Base-by-base conservation (phyloP, 176 grass and related monocot species). In the Bonia amplexicaulis region DNA sequence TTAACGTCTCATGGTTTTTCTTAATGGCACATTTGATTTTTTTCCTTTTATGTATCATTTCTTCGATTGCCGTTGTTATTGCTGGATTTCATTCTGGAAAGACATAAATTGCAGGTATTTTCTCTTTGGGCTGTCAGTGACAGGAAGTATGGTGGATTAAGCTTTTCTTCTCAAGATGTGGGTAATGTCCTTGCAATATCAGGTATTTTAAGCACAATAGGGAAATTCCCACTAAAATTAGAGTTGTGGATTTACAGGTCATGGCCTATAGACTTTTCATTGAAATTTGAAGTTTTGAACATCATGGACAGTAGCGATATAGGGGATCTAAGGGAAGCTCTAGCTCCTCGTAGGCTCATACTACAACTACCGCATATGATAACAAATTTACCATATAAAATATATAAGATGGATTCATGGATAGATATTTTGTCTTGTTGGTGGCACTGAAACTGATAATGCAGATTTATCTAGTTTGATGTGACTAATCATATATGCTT, bases 81-180 rank as follows among this genome's bases (percentile, higher is more conserved):
- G 69, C 59, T 79, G 61, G 16, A 85, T 71, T 81, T 87, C 41
- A 81, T 78, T 85, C 71, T 46, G 15, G 40, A 62, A 78, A 71
- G 45, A 75, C 48, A 55, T 80, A 77, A 52, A 53, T 65, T 87
- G 76, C 83, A 98, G 96, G 89, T 93, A 84, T 95, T 98, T 80
- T 95, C 96, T 66, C 82, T 98, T 69, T 98, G 96, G 96, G 91
- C 93, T 53, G 89, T 93, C 66, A 98, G 96, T 82, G 89, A 84
- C 55, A 90, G 82, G 86, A 89, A 85, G 10, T 98, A 82, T 84
- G 93, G 96, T 54, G 96, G 96, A 70, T 89, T 98, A 82, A 95
- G 89, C 81, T 95, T 98, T 93, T 90, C 91, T 85, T 87, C 93
- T 74, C 66, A 85, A 84, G 91, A 95, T 87, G 96, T 98, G 45